phyloP scores from a whole-genome alignment of 768 basidiomycete species.

The Lactifluus piperatus region DNA sequence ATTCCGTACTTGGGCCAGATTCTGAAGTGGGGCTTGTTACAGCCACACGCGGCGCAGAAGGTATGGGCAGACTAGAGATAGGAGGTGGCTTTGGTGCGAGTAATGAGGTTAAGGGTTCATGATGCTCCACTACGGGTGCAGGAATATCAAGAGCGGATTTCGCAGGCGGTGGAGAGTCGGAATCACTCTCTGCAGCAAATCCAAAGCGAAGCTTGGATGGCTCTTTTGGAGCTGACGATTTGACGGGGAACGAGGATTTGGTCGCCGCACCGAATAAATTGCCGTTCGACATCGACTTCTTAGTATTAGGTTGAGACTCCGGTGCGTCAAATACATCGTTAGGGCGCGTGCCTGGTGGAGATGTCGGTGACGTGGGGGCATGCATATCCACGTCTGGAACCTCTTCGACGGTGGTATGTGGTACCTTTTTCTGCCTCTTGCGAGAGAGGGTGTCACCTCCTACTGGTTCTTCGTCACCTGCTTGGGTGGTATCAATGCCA shows the following conservation, averaged over 20 bases:
- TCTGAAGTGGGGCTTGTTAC: background rate
- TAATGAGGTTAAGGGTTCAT: background rate
- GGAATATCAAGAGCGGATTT: background rate
- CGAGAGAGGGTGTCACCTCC: constrained; percentile 30
- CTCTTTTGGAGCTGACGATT: constrained; percentile 57
- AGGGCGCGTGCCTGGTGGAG: constrained; percentile 25
- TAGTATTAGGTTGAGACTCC: constrained; percentile 25
- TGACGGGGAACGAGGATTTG: constrained; percentile 30
- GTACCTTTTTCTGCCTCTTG: constrained; percentile 42
- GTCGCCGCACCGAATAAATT: constrained; percentile 19
- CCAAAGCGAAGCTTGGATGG: constrained; percentile 74
- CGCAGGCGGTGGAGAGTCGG: constrained; percentile 7
- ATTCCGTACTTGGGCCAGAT: background rate
- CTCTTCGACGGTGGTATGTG: constrained; percentile 25
- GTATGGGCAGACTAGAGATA: background rate
- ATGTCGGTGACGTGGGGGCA: constrained; percentile 16
- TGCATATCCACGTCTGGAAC: constrained; percentile 29
- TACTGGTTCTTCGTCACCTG: constrained; percentile 31
- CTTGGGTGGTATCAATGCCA: constrained; percentile 1
- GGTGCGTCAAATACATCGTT: constrained; percentile 35
- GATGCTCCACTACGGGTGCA: background rate
- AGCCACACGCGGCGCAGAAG: background rate
- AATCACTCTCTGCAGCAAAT: constrained; percentile 43
- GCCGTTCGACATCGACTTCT: constrained; percentile 20
- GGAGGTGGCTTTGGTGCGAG: background rate